phyloP scores from a whole-genome alignment of 169 alveolate species.

The Cystoisospora suis region DNA sequence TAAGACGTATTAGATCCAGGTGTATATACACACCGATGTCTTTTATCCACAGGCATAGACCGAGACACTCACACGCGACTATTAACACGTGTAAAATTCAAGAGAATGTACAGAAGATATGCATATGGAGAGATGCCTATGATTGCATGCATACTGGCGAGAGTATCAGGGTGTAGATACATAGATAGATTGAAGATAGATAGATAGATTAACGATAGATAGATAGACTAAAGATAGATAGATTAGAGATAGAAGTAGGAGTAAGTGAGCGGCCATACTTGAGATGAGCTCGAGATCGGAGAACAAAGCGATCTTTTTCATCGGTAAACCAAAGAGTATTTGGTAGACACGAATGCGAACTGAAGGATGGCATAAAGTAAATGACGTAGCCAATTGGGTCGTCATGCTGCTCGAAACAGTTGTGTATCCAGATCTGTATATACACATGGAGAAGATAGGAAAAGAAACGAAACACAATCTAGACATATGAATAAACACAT shows the following conservation, averaged over 20 bases:
- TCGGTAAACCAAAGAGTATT: constrained; percentile 62
- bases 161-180: too few species aligned
- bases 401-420: constrained; percentile 58
- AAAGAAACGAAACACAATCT: neutral
- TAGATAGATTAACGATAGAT: too few species aligned
- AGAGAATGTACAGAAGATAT: too few species aligned
- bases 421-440: constrained; percentile 63
- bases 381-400: constrained; percentile 56
- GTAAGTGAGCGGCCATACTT: neutral
- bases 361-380: constrained; percentile 58
- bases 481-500: neutral
- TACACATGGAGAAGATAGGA: neutral
- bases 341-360: constrained; percentile 63
- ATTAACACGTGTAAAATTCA: too few species aligned
- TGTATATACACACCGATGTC: too few species aligned
- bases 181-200: too few species aligned
- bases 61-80: too few species aligned
- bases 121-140: too few species aligned
- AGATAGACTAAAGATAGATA: too few species aligned
- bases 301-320: constrained; percentile 36
- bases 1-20: too few species aligned
- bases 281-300: constrained; percentile 42
- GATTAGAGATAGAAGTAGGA: neutral
- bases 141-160: too few species aligned
- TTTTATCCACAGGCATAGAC: too few species aligned